phyloP scores from a whole-genome alignment of 2,329 filamentous ascomycete genomes.

The Venturia asperata region DNA sequence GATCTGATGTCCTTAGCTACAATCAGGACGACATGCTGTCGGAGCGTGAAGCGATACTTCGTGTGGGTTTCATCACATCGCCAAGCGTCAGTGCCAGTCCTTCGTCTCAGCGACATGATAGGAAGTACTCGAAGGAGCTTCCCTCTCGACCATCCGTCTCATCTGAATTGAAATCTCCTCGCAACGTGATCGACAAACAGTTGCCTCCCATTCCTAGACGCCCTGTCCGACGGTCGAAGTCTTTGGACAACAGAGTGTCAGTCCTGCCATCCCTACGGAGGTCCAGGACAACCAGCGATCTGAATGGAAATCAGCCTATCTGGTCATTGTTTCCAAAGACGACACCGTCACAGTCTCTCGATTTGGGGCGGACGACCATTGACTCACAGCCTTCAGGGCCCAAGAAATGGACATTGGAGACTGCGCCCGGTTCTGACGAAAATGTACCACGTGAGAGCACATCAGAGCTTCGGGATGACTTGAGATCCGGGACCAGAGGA shows the following conservation, averaged over 20 bases:
- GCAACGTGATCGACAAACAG: neutral
- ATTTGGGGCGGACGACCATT: neutral
- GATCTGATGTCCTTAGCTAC: neutral
- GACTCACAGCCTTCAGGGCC: neutral
- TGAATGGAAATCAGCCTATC: neutral
- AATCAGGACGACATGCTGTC: neutral
- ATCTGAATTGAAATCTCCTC: neutral
- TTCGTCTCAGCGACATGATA: neutral
- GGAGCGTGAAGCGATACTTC: conserved; percentile 8
- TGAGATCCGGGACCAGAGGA: neutral
- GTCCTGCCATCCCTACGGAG: neutral
- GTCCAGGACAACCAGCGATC: neutral
- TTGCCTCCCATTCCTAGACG: conserved; percentile 5
- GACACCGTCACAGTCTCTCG: neutral
- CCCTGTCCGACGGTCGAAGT: neutral
- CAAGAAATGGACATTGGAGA: neutral
- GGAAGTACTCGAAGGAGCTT: conserved; percentile 6
- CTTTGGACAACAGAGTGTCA: neutral
- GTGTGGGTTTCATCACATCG: conserved; percentile 6
- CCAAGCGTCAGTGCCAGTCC: neutral
- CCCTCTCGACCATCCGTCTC: neutral
- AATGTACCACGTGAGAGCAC: neutral
- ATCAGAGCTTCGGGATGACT: neutral
- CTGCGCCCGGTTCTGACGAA: neutral
- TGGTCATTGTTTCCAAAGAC: conserved; percentile 9